These are phyloP conservation scores for Murraya koenigii DNA, from an alignment of 345 rosid species.

Conservation along the genomic window DNA sequence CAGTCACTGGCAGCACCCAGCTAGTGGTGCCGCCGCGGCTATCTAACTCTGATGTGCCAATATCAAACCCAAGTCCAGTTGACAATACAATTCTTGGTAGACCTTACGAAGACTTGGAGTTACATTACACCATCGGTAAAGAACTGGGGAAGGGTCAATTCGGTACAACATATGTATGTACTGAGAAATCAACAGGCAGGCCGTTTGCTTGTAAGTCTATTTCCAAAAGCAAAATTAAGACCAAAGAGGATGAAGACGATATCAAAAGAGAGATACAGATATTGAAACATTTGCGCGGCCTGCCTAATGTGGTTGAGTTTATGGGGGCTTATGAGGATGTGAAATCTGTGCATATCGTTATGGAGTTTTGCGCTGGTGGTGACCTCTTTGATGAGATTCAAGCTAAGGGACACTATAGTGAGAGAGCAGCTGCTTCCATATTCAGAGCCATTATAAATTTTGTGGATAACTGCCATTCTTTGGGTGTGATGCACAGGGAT, in stretches of 20 bases:
- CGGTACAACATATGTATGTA: conserved; percentile 32
- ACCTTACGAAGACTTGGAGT: conserved; percentile 49
- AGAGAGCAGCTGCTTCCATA: conserved; percentile 32
- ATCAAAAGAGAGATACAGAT: conserved; percentile 34
- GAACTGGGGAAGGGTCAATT: conserved; percentile 36
- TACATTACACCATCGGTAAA: conserved; percentile 25
- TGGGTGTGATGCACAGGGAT: conserved; percentile 81
- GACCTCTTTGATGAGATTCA: conserved; percentile 35
- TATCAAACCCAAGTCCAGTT: conserved; percentile 31
- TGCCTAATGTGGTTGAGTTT: conserved; percentile 31
- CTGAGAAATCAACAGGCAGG: conserved; percentile 31
- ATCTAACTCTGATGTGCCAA: not conserved
- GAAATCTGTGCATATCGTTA: conserved; percentile 34
- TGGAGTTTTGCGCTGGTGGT: conserved; percentile 44
- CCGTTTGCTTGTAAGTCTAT: conserved; percentile 37
- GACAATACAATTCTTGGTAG: conserved; percentile 4
- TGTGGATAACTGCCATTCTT: conserved; percentile 64
- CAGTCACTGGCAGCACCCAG: conserved; percentile 28
- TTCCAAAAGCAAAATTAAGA: conserved; percentile 15
- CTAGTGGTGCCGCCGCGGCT: not conserved
- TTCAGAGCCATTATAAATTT: conserved; percentile 31
- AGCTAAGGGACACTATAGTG: conserved; percentile 33
- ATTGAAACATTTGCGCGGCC: conserved; percentile 37
- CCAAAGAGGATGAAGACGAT: conserved; percentile 26
- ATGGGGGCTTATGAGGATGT: conserved; percentile 36